Percentiles rank a stretch among this genome's conserved stretches.
These are phyloP conservation scores for Populus simonii DNA, from an alignment of 345 rosid species.

Conservation along the genomic window DNA sequence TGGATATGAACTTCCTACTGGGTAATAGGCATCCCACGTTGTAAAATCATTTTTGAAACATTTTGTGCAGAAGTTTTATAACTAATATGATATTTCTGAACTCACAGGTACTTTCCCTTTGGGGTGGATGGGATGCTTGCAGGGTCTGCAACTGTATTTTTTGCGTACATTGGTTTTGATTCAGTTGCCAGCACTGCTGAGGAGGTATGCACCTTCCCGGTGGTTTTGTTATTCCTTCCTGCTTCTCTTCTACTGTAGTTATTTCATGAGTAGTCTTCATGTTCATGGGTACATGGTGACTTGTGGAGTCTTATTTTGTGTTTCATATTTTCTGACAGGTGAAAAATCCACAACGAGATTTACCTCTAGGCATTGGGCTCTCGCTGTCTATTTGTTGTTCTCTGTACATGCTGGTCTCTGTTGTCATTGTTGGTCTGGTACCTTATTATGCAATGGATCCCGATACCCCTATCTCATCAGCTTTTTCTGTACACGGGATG, in stretches of 20 bases:
- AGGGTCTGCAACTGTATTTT: conserved; percentile 94
- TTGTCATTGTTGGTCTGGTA: conserved; percentile 86
- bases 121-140: conserved; percentile 98
- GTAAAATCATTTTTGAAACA: not conserved
- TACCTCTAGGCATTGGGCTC: conserved; percentile 87
- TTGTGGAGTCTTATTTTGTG: conserved; percentile 6
- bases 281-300: conserved; percentile 3
- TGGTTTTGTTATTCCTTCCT: not conserved
- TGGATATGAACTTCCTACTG: conserved; percentile 87
- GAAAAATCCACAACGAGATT: conserved; percentile 93
- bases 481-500: conserved; percentile 86
- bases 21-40: conserved; percentile 45
- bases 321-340: conserved; percentile 49
- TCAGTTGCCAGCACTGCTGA: conserved; percentile 98
- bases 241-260: not conserved
- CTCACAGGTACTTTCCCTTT: conserved; percentile 71
- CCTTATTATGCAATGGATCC: conserved; percentile 96
- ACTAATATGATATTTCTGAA: conserved; percentile 8
- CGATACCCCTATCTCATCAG: conserved; percentile 96
- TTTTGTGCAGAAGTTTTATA: not conserved
- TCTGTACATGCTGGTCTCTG: conserved; percentile 88
- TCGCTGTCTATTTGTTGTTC: conserved; percentile 84
- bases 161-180: conserved; percentile 95
- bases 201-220: conserved; percentile 50
- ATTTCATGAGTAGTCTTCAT: conserved; percentile 7